Evolutionary conservation across 2,329 filamentous ascomycete genomes (phyloP).

Genomic region (Fusarium metavorans): DNA sequence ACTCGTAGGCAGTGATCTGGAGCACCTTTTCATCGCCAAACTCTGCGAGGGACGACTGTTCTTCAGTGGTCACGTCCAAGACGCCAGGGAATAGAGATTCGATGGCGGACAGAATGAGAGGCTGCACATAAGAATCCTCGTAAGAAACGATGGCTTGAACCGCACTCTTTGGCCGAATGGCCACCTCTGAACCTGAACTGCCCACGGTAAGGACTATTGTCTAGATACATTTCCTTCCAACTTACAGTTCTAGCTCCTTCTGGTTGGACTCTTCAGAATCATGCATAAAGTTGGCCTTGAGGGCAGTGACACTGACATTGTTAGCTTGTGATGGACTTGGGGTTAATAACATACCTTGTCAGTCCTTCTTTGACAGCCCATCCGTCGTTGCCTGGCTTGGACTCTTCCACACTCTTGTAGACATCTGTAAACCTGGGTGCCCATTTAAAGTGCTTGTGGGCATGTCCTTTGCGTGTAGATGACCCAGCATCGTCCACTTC

Average conservation of each 20-base stretch:
- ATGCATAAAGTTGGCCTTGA: conserved; percentile 95
- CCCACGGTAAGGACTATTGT: conserved; percentile 51
- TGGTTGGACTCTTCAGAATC: conserved; percentile 70
- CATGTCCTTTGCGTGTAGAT: conserved; percentile 61
- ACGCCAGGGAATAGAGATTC: conserved; percentile 68
- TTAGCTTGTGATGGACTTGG: conserved; percentile 9
- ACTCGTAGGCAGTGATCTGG: conserved; percentile 89
- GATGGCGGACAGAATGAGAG: conserved; percentile 82
- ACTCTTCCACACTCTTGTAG: conserved; percentile 85
- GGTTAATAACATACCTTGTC: conserved; percentile 74
- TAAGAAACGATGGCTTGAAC: conserved; percentile 82
- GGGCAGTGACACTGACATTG: conserved; percentile 79
- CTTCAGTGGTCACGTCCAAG: conserved; percentile 67
- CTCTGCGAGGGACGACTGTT: conserved; percentile 50
- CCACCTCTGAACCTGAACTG: conserved; percentile 43
- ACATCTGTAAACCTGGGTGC: conserved; percentile 88
- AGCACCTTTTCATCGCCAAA: conserved; percentile 65
- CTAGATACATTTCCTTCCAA: conserved; percentile 50
- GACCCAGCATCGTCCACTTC: conserved; percentile 54
- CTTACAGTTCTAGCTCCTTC: conserved; percentile 86
- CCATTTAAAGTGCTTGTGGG: conserved; percentile 95
- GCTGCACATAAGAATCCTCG: conserved; percentile 90
- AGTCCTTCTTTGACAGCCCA: conserved; percentile 91
- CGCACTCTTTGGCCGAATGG: conserved; percentile 35
- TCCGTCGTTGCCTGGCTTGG: conserved; percentile 86